phyloP scores from a whole-genome alignment of 192 early-diverging fungal genomes.

The Podila verticillata region DNA sequence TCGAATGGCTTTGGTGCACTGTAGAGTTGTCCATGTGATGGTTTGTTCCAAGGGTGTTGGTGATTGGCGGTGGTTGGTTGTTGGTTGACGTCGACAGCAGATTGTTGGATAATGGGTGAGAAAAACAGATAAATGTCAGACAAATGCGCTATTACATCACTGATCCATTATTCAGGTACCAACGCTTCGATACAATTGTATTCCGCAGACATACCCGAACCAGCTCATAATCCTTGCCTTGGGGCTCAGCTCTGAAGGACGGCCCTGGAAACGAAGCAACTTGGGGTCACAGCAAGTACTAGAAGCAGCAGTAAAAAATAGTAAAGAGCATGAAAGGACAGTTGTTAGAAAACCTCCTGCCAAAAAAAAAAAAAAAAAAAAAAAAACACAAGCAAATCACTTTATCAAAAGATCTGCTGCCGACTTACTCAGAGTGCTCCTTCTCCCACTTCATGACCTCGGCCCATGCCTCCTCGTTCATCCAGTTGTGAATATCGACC shows the following conservation, averaged over 20 bases:
- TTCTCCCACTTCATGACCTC: constrained; percentile 96
- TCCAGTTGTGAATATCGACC: constrained; percentile 98
- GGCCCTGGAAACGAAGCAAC: constrained; percentile 85
- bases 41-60: constrained; percentile 2
- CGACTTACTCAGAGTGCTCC: constrained; percentile 63
- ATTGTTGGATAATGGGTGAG: background rate
- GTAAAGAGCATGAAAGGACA: background rate
- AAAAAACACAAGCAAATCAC: background rate
- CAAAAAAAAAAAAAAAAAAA: background rate
- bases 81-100: background rate
- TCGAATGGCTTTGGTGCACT: constrained; percentile 93
- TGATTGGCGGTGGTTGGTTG: constrained; percentile 17
- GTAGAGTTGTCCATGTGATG: background rate
- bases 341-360: background rate
- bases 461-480: constrained; percentile 96
- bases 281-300: constrained; percentile 64
- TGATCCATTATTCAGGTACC: too few species aligned
- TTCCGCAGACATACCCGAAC: constrained; percentile 65
- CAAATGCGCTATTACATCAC: too few species aligned
- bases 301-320: background rate
- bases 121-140: too few species aligned
- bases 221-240: constrained; percentile 71
- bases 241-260: constrained; percentile 81
- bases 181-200: too few species aligned
- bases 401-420: too few species aligned